Conservation (phyloP, 495 filamentous ascomycete genomes). For the Acidiella bohemica region DNA sequence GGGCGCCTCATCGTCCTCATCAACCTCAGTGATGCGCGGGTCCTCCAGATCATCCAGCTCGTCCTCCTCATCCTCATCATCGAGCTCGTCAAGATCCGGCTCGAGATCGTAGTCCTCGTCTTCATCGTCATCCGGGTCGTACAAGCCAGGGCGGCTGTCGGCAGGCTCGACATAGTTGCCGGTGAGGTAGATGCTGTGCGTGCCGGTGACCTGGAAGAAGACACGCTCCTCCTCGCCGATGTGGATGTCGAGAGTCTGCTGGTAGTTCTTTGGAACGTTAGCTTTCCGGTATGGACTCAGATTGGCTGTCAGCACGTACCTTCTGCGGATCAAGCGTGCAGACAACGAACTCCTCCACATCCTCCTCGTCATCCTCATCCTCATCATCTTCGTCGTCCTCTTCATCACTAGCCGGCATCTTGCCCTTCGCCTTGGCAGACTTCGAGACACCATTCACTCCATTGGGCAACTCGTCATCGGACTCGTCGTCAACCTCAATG, state of each 20-base stretch:
- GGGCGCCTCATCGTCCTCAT: constrained; percentile 58
- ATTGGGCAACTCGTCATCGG: constrained; percentile 46
- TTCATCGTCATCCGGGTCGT: constrained; percentile 50
- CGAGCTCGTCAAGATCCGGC: constrained; percentile 61
- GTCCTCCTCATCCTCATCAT: constrained; percentile 52
- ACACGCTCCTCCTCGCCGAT: constrained; percentile 72
- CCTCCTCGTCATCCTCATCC: constrained; percentile 46
- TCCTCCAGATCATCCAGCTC: constrained; percentile 69
- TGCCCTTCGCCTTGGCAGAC: constrained; percentile 55
- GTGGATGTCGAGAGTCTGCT: constrained; percentile 88
- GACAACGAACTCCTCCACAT: constrained; percentile 74
- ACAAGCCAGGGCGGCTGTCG: constrained; percentile 35
- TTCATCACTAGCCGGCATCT: constrained; percentile 47
- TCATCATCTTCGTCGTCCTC: constrained; percentile 47
- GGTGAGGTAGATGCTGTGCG: constrained; percentile 78
- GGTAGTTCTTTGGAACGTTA: constrained; percentile 56
- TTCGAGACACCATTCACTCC: constrained; percentile 52
- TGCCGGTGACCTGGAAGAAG: constrained; percentile 84
- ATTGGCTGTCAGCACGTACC: constrained; percentile 37
- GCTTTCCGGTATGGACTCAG: constrained; percentile 11
- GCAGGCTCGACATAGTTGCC: constrained; percentile 77
- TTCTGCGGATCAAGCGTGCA: constrained; percentile 84
- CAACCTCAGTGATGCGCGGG: constrained; percentile 72
- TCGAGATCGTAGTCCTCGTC: constrained; percentile 72
- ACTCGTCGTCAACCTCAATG: constrained; percentile 37